Evolutionary conservation across 129 eudicot genomes (phyloP).

Genomic region (sunflower (Helianthus annuus)): HanXRQr2.0-SUNRISE NC_035433.2:52092609-52093108

Average conservation of each 20-base stretch:
- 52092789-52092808: slow-evolving; percentile 44
- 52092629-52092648: no score
- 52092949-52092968: slow-evolving; percentile 21
- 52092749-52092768: slow-evolving; percentile 55
- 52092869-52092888: slow-evolving; percentile 20
- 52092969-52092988: slow-evolving; percentile 35
- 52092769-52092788: slow-evolving; percentile 43
- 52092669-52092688: no score
- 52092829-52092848: slow-evolving; percentile 41
- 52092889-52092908: background rate
- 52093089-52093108: no score
- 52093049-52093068: background rate
- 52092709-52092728: slow-evolving; percentile 20
- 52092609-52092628: no score
- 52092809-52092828: slow-evolving; percentile 48
- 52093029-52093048: slow-evolving; percentile 43
- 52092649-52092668: no score
- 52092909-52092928: slow-evolving; percentile 21
- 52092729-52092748: slow-evolving; percentile 40
- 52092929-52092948: slow-evolving; percentile 46
- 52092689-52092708: no score
- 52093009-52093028: slow-evolving; percentile 51
- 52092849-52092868: slow-evolving; percentile 38
- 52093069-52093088: no score
- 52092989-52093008: slow-evolving; percentile 48